Conservation (phyloP, 257 asterid species). For the Plantago elongata region DNA sequence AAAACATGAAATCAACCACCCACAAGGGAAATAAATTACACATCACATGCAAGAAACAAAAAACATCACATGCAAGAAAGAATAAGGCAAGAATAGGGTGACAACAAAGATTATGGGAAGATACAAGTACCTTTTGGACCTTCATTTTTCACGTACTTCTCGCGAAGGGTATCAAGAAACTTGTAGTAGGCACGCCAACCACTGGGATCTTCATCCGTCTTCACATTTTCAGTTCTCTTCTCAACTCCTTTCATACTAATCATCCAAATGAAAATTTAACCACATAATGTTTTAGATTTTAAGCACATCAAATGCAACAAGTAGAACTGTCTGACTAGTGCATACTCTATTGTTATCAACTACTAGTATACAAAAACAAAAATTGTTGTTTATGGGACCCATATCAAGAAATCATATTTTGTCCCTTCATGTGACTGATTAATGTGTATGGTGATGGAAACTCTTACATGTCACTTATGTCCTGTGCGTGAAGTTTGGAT, state of each 20-base stretch:
- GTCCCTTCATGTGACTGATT: conserved; percentile 2
- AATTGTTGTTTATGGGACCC: no score
- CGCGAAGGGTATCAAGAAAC: conserved; percentile 68
- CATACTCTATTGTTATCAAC: no score
- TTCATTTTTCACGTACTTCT: conserved; percentile 69
- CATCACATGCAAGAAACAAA: conserved; percentile 1
- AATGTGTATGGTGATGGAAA: conserved; percentile 13
- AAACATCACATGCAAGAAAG: not conserved
- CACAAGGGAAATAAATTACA: not conserved
- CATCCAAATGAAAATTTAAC: conserved; percentile 4
- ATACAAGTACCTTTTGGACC: conserved; percentile 56
- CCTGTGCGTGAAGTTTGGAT: conserved; percentile 76
- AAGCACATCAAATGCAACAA: no score
- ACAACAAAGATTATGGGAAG: conserved; percentile 13
- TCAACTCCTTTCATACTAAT: conserved; percentile 62
- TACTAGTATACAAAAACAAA: no score
- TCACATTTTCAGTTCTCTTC: conserved; percentile 59
- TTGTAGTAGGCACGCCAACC: conserved; percentile 77
- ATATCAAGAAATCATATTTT: not conserved
- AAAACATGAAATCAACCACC: no score
- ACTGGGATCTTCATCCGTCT: conserved; percentile 76
- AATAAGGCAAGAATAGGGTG: not conserved
- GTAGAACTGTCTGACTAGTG: no score
- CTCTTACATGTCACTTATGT: conserved; percentile 78
- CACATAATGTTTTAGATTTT: no score